Evolutionary conservation across 78 protist species (phyloP), one percentile per base, ranked within the genome.

Genomic region (Dictyostelium capitatum): DNA sequence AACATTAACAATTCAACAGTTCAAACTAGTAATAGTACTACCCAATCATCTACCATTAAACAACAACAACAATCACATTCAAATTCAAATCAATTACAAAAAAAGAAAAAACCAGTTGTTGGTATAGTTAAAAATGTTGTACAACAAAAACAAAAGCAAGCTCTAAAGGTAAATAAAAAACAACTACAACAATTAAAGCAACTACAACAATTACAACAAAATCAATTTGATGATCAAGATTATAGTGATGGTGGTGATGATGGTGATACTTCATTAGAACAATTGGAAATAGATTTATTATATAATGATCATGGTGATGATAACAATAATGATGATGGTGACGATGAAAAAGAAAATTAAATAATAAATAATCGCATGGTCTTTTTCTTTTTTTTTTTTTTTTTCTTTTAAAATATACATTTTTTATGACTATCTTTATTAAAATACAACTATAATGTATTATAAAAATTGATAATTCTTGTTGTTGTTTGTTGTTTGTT

Each of bases 381-480:
- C 43, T 1, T 1, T 37, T 3, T 37, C 43, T 37, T 37, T 37
- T 20, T n/a, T 57, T 57, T 57, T n/a, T 57, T 17, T 17, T 19
- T 23, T 5, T 10, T 23, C 20, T 10, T 23, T 62, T 62, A 25
- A 62, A 62, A 62, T 62, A 62, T 62, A 62, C 70, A 62, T 62
- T 62, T 62, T 25, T 12, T 37, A 37, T 62, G 70, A 62, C 28
- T 62, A 62, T 25, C 70, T 62, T 62, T 62, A 62, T 62, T 62
- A 19, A 57, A 62, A 62, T 62, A 62, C 41, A 20, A 62, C 43
- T 37, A 37, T 37, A 37, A 37, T 37, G 43, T 37, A 37, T 37
- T 37, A 37, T 37, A 37, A 37, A 37, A 37, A 3, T 37, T 37
- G 43, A 37, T 37, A 37, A 37, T 2, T 37, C 43, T 37, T 59